Evolutionary conservation across 169 alveolate genomes (phyloP).

Genomic region (Eimeria nieschulzi): DNA sequence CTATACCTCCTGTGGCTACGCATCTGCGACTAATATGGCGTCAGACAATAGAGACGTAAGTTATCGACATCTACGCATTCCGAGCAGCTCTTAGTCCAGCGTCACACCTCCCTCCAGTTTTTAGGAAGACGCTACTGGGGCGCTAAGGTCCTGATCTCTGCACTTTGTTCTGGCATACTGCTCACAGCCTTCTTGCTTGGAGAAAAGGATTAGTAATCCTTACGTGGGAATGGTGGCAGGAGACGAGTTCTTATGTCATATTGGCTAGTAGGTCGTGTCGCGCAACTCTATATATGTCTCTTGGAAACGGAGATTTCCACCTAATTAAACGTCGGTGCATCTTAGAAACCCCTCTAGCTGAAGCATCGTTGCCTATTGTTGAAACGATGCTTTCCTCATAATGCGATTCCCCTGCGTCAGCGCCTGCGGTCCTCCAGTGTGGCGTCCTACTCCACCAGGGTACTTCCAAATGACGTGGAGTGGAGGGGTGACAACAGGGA

Average conservation of each 20-base stretch:
- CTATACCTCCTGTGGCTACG: conserved; percentile 49
- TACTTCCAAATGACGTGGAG: conserved; percentile 50
- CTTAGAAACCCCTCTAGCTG: too few relatives aligned
- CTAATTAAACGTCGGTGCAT: too few relatives aligned
- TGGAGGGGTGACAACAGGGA: conserved; percentile 30
- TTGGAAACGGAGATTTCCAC: not conserved
- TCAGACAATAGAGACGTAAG: too few relatives aligned
- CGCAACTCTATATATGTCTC: not conserved
- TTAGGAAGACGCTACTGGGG: too few relatives aligned
- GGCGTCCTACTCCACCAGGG: conserved; percentile 22
- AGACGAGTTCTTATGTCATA: conserved; percentile 7
- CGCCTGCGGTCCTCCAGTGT: conserved; percentile 48
- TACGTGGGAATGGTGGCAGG: not conserved
- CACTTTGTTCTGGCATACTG: too few relatives aligned
- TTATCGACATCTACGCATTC: too few relatives aligned
- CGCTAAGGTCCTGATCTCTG: too few relatives aligned
- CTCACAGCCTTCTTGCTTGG: not conserved
- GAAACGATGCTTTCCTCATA: too few relatives aligned
- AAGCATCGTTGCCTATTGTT: too few relatives aligned
- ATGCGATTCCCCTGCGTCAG: not conserved
- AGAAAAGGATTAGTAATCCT: not conserved
- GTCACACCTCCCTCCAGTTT: too few relatives aligned
- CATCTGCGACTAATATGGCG: not conserved
- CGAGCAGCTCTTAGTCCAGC: too few relatives aligned
- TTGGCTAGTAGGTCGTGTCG: conserved; percentile 46